Percentiles rank a stretch among this genome's conserved stretches.
Conservation (phyloP, 2,329 filamentous ascomycete species). For the Aspergillus arachidicola region DNA sequence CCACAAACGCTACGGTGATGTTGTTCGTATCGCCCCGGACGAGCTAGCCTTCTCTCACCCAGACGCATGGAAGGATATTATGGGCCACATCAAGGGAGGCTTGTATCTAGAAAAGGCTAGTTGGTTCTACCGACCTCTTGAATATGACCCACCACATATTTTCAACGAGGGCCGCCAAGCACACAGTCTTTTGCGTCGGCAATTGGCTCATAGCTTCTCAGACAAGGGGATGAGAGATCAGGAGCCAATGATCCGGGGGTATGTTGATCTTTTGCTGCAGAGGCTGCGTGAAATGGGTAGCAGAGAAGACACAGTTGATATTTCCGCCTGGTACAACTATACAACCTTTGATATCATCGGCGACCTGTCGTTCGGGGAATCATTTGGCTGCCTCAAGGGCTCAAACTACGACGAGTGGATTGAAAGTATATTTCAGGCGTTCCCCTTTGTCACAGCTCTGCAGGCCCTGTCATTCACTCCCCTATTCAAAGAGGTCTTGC, state of each 20-base stretch:
- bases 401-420: slow-evolving; percentile 8
- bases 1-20: slow-evolving; percentile 31
- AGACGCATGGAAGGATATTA: slow-evolving; percentile 34
- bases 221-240: slow-evolving; percentile 45
- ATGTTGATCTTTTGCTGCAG: slow-evolving; percentile 25
- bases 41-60: slow-evolving; percentile 27
- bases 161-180: slow-evolving; percentile 5
- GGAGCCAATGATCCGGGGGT: slow-evolving; percentile 34
- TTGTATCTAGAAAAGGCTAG: background rate
- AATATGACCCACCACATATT: background rate
- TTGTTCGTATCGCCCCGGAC: slow-evolving; percentile 33
- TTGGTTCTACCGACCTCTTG: slow-evolving; percentile 1
- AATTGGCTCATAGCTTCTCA: slow-evolving; percentile 46
- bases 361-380: slow-evolving; percentile 32
- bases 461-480: slow-evolving; percentile 1
- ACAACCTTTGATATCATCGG: slow-evolving; percentile 38
- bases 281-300: slow-evolving; percentile 10
- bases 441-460: background rate
- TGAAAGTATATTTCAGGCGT: slow-evolving; percentile 13
- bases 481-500: background rate
- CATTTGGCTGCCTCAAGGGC: slow-evolving; percentile 36
- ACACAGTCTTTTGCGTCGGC: slow-evolving; percentile 31
- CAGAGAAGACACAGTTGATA: slow-evolving; percentile 11
- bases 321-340: slow-evolving; percentile 35
- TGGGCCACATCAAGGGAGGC: slow-evolving; percentile 19